Evolutionary conservation across 1,284 basidiomycete genomes (phyloP), one percentile per base, ranked within the genome.

Genomic region (Melampsora occidentalis): DNA sequence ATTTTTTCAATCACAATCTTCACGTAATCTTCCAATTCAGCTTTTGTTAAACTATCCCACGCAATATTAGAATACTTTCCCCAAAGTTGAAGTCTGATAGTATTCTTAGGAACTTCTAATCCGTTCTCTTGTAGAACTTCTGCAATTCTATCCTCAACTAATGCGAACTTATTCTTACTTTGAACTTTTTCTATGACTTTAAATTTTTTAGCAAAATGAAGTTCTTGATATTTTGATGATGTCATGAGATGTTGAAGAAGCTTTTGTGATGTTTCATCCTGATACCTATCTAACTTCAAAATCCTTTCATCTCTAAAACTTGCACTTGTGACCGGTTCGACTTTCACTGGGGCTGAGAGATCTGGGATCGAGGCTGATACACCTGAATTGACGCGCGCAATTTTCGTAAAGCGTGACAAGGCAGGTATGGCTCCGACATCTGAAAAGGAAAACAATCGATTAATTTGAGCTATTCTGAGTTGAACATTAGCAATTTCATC

Each of bases 1-100:
- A 57, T 57, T 28, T 57, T 57, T 28, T 3, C 6, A 57, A 22
- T 28, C 7, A 57, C 12, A 7, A 6, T 57, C 53, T n/a, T 28
- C n/a, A 57, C 25, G 53, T 7, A 28, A 22, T 28, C 14, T n/a
- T 57, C 53, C 14, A 57, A 57, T n/a, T 57, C 9, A 28, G 5
- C n/a, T 28, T n/a, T 12, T 28, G 53, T 5, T 57, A 57, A 28
- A 3, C 2, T n/a, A 22, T 57, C 53, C 53, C 53, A 57, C 2
- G 20, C 25, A n/a, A 57, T 28, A 22, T n/a, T n/a, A n/a, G 25
- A 3, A 57, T 57, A 57, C 53, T n/a, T 22, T 28, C 53, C 53
- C 53, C 53, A 57, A 22, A 57, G 25, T 57, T 57, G 53, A 57
- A 57, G 53, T 57, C 14, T 57, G 53, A 57, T 22, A 22, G 53